A percentile compares a stretch with the other conserved stretches of the same genome.
These are phyloP conservation scores for Effrenium voratum DNA, from an alignment of 73 alveolate species.

Conservation along the genomic window DNA sequence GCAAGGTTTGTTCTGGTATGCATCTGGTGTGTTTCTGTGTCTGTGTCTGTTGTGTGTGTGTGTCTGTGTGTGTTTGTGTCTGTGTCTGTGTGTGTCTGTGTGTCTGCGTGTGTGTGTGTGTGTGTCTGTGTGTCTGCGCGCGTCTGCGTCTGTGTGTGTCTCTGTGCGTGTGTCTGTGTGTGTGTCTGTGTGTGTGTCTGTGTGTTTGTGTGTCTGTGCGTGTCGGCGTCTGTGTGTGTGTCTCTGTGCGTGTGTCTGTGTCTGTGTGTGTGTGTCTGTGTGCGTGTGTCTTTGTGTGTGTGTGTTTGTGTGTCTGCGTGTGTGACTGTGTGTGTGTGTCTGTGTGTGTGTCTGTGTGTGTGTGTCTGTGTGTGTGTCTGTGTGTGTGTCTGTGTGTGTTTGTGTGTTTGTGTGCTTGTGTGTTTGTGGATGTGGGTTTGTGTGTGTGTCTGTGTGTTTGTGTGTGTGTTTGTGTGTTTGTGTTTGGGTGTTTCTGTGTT, in stretches of 20 bases:
- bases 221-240: slow-evolving; percentile 28
- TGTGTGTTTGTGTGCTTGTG: slow-evolving; percentile 44
- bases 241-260: slow-evolving; percentile 23
- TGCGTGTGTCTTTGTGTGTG: slow-evolving; percentile 21
- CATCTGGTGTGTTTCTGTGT: not conserved
- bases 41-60: not conserved
- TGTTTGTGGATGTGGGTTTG: slow-evolving; percentile 41
- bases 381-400: slow-evolving; percentile 63
- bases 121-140: slow-evolving; percentile 33
- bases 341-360: slow-evolving; percentile 60
- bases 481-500: slow-evolving; percentile 35
- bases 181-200: slow-evolving; percentile 39
- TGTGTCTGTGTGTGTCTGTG: slow-evolving; percentile 40
- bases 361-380: slow-evolving; percentile 51
- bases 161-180: slow-evolving; percentile 10
- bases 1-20: not conserved
- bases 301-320: slow-evolving; percentile 30
- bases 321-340: slow-evolving; percentile 58
- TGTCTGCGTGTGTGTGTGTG: slow-evolving; percentile 39
- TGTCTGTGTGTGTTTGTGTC: not conserved
- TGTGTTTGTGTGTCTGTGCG: slow-evolving; percentile 30
- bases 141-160: not conserved
- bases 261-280: slow-evolving; percentile 10
- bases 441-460: slow-evolving; percentile 45
- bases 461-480: slow-evolving; percentile 56